Percentiles rank a stretch among this genome's conserved stretches.
phyloP scores from a whole-genome alignment of 495 filamentous ascomycete genomes.

The Poronia punctata region DNA sequence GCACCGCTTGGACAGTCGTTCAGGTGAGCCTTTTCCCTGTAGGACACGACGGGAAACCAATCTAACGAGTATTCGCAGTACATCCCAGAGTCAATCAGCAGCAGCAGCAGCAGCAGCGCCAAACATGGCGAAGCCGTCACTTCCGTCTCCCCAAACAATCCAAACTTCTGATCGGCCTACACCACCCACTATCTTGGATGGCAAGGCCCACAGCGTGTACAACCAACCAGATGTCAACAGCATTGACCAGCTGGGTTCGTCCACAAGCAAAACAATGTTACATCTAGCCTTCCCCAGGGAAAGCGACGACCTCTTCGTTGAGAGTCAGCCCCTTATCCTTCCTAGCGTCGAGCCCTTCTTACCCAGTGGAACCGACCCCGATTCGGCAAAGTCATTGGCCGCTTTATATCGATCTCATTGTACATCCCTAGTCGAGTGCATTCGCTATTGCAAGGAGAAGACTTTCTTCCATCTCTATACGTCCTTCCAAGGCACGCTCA shows the following conservation, averaged over 20 bases:
- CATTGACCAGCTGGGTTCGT: conserved; percentile 38
- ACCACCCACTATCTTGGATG: background rate
- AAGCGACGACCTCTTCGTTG: conserved; percentile 42
- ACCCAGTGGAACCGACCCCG: conserved; percentile 68
- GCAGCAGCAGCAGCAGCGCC: too few species aligned
- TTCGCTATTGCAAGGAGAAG: conserved; percentile 91
- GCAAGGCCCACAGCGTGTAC: conserved; percentile 40
- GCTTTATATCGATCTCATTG: conserved; percentile 90
- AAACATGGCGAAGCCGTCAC: conserved; percentile 53
- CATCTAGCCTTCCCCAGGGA: conserved; percentile 59
- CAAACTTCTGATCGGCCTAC: conserved; percentile 23
- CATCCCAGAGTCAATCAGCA: conserved; percentile 17
- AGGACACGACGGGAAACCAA: background rate
- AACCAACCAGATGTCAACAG: conserved; percentile 41
- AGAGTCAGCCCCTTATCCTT: conserved; percentile 62
- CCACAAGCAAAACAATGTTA: conserved; percentile 52
- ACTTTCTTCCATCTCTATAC: conserved; percentile 93
- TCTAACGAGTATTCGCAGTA: conserved; percentile 25
- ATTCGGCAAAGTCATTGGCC: conserved; percentile 71
- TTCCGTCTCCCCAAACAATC: conserved; percentile 54
- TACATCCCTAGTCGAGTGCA: conserved; percentile 87
- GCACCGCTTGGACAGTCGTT: conserved; percentile 32
- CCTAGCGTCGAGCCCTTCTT: conserved; percentile 73
- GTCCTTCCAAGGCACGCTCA: conserved; percentile 91
- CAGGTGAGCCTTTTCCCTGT: conserved; percentile 25